A percentile compares a stretch with the other conserved stretches of the same genome.
These are phyloP conservation scores for Phytophthora tubulina DNA, from an alignment of 352 stramenopile genomes.

Conservation along the genomic window DNA sequence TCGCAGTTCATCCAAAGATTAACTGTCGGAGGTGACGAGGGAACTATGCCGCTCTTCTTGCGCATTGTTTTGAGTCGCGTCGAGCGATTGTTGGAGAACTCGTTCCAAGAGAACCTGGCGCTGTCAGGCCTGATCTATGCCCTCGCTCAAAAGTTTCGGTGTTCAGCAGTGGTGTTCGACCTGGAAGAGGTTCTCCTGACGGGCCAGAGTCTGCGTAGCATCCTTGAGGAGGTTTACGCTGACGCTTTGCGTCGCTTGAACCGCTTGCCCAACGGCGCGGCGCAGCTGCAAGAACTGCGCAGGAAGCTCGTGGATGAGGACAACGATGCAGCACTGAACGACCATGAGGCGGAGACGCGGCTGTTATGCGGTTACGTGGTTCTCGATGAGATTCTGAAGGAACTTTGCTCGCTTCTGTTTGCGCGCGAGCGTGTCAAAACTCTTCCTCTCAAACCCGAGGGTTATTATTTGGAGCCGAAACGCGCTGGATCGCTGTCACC, in stretches of 20 bases:
- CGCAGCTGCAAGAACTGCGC: slow-evolving; percentile 60
- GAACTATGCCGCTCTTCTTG: slow-evolving; percentile 61
- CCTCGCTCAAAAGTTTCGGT: slow-evolving; percentile 74
- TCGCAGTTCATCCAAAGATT: slow-evolving; percentile 27
- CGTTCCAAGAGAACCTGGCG: slow-evolving; percentile 85
- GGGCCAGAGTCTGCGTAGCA: slow-evolving; percentile 69
- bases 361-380: slow-evolving; percentile 82
- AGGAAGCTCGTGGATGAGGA: slow-evolving; percentile 75
- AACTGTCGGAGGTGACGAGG: slow-evolving; percentile 24
- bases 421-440: slow-evolving; percentile 76
- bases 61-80: slow-evolving; percentile 81
- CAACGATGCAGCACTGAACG: slow-evolving; percentile 67
- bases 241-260: slow-evolving; percentile 73
- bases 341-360: slow-evolving; percentile 72
- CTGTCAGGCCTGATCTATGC: slow-evolving; percentile 80
- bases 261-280: slow-evolving; percentile 61
- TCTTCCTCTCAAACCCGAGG: slow-evolving; percentile 82
- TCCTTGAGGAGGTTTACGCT: slow-evolving; percentile 85
- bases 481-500: slow-evolving; percentile 41
- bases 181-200: slow-evolving; percentile 47
- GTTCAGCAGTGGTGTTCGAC: slow-evolving; percentile 64
- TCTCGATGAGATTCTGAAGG: slow-evolving; percentile 87
- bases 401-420: slow-evolving; percentile 86
- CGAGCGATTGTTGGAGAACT: slow-evolving; percentile 83
- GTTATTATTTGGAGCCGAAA: slow-evolving; percentile 85